Evolutionary conservation across 1,284 basidiomycete genomes (phyloP).

Genomic region (Neotropicomus parvogracilis): DNA sequence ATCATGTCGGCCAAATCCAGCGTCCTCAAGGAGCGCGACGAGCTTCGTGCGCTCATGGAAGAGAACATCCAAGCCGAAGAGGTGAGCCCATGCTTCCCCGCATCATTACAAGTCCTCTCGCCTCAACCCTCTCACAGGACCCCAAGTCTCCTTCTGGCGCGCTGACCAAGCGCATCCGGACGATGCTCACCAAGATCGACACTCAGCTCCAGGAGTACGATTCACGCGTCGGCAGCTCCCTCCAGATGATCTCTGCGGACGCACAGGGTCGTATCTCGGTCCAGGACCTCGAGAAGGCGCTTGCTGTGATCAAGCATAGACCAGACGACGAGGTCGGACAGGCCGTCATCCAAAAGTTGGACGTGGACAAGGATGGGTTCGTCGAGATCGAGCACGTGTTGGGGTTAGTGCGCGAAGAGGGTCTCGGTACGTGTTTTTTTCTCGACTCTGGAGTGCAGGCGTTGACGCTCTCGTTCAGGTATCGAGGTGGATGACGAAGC

Average conservation of each 20-base stretch:
- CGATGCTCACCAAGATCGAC: constrained; percentile 97
- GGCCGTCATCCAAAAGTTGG: constrained; percentile 88
- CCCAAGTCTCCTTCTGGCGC: constrained; percentile 76
- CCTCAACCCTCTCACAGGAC: constrained; percentile 44
- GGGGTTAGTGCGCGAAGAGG: constrained; percentile 75
- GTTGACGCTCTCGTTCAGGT: constrained; percentile 33
- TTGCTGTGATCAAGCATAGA: constrained; percentile 91
- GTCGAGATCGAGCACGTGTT: constrained; percentile 85
- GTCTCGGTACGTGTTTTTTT: constrained; percentile 50
- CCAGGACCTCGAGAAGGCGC: constrained; percentile 84
- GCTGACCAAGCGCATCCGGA: constrained; percentile 90
- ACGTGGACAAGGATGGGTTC: constrained; percentile 94
- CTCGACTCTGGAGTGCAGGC: not conserved
- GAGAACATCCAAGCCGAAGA: constrained; percentile 89
- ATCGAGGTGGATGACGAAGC: constrained; percentile 73
- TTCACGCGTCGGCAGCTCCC: constrained; percentile 80
- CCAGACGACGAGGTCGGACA: constrained; percentile 91
- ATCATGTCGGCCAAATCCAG: constrained; percentile 95
- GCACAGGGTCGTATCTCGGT: constrained; percentile 90
- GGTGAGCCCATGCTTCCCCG: constrained; percentile 38
- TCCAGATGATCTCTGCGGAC: constrained; percentile 94
- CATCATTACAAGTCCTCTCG: not conserved
- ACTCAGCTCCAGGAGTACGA: constrained; percentile 92
- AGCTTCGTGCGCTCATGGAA: constrained; percentile 86
- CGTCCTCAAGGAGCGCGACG: constrained; percentile 93